Percentiles rank a stretch among this genome's conserved stretches.
phyloP scores from a whole-genome alignment of 208 protist species.

The Trypanosoma conorhini region DNA sequence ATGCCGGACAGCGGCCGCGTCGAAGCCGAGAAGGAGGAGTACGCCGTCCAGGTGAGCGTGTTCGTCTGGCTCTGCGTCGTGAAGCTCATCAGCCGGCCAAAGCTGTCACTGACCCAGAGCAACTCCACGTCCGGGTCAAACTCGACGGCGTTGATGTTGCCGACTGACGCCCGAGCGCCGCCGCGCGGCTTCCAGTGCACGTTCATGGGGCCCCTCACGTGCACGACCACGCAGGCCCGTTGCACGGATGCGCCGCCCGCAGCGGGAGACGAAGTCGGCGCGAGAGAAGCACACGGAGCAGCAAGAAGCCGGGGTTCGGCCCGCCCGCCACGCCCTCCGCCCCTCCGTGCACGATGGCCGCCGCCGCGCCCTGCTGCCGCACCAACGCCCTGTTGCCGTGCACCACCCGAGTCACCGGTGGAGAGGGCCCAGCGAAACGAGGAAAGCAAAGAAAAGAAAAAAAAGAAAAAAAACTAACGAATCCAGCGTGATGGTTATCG shows the following conservation, averaged over 20 bases:
- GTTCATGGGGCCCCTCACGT: constrained; percentile 12
- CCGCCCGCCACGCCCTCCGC: neutral
- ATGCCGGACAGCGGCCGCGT: constrained; percentile 58
- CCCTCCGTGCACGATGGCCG: neutral
- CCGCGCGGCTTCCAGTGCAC: constrained; percentile 75
- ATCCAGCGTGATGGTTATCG: neutral
- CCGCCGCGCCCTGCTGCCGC: neutral
- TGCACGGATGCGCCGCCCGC: neutral
- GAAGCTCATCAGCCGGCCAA: constrained; percentile 82
- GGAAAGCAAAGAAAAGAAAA: constrained; percentile 1
- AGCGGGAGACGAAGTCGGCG: neutral
- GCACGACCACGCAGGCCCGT: too few species aligned
- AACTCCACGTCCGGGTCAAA: constrained; percentile 89
- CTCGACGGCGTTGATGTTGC: constrained; percentile 76
- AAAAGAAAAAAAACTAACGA: constrained; percentile 5
- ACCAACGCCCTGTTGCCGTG: neutral
- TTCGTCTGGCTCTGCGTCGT: constrained; percentile 61
- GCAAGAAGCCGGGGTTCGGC: constrained; percentile 4
- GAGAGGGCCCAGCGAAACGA: neutral
- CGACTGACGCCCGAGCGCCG: constrained; percentile 59
- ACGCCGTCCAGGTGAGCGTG: constrained; percentile 65
- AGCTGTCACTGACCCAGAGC: constrained; percentile 84
- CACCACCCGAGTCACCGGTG: neutral
- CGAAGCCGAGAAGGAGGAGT: constrained; percentile 80
- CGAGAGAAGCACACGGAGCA: neutral